Percentiles rank a stretch among this genome's conserved stretches.
These are phyloP conservation scores for Nicotiana tabacum DNA, from an alignment of 257 asterid species.

Conservation along the genomic window DNA sequence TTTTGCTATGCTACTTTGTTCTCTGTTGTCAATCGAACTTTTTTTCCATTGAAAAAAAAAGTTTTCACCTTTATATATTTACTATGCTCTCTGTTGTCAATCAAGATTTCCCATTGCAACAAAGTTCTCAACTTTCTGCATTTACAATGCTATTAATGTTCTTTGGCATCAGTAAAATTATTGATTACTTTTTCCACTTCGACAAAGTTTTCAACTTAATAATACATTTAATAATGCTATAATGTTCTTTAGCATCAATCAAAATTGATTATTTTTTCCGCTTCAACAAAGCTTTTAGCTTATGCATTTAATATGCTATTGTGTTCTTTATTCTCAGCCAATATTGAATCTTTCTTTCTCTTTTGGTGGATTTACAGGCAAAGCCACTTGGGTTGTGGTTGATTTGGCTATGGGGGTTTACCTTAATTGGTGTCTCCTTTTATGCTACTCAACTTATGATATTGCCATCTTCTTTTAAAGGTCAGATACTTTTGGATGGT, in stretches of 20 bases:
- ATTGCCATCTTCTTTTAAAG: constrained; percentile 39
- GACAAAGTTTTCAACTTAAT: too few species aligned
- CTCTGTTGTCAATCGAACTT: neutral
- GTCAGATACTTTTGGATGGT: constrained; percentile 30
- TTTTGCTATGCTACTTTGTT: neutral
- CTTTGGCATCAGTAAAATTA: too few species aligned
- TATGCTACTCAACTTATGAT: constrained; percentile 62
- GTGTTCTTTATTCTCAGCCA: neutral
- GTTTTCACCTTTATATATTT: neutral
- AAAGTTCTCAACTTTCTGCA: too few species aligned
- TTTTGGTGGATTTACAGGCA: constrained; percentile 34
- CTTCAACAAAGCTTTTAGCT: neutral
- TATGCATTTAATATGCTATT: neutral
- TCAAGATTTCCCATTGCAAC: neutral
- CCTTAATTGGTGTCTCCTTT: constrained; percentile 62
- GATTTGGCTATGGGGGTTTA: constrained; percentile 75
- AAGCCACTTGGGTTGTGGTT: constrained; percentile 58
- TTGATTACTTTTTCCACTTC: too few species aligned
- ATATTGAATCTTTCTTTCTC: neutral
- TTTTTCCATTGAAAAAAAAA: neutral
- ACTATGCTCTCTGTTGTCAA: neutral
- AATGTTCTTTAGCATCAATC: neutral
- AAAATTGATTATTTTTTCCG: neutral
- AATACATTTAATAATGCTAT: neutral
- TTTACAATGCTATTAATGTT: too few species aligned